These are phyloP conservation scores for Orbilia ellipsospora DNA, from an alignment of 2,329 filamentous ascomycete genomes.

Conservation along the genomic window DNA sequence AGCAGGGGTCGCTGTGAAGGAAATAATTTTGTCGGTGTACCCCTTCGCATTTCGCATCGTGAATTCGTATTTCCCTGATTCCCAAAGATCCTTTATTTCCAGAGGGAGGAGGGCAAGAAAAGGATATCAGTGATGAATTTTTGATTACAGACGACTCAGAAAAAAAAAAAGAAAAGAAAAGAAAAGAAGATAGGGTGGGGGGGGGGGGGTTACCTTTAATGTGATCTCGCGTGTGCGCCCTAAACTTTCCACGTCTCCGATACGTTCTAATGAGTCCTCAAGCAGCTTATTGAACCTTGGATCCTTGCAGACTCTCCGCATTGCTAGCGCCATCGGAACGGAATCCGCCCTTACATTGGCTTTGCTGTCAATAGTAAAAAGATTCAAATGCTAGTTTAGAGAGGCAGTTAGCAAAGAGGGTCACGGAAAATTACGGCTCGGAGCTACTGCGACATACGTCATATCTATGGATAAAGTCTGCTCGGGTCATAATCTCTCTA, in stretches of 20 bases:
- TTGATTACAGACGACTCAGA: too few relatives aligned
- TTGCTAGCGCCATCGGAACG: constrained; percentile 95
- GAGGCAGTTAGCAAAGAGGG: not conserved
- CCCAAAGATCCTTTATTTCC: constrained; percentile 66
- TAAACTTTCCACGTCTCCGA: constrained; percentile 90
- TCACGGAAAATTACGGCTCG: not conserved
- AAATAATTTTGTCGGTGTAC: constrained; percentile 61
- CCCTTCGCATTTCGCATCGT: constrained; percentile 62
- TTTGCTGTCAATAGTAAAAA: constrained; percentile 90
- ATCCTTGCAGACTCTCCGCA: constrained; percentile 81
- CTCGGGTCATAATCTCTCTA: constrained; percentile 91
- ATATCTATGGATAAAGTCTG: constrained; percentile 91
- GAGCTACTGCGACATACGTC: constrained; percentile 65
- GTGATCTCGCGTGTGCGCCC: constrained; percentile 94
- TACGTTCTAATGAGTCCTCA: constrained; percentile 83
- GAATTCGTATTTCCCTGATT: constrained; percentile 67
- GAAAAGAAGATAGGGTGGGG: too few relatives aligned
- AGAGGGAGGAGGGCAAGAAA: too few relatives aligned
- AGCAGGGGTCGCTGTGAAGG: constrained; percentile 61
- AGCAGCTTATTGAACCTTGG: constrained; percentile 84
- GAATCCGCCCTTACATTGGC: constrained; percentile 91
- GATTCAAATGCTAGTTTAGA: constrained; percentile 75
- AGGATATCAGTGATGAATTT: too few relatives aligned
- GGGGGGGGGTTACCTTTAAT: constrained; percentile 72
- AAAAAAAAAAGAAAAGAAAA: too few relatives aligned